These are phyloP conservation scores for Trichosporon sp. DNA, from an alignment of 1,284 basidiomycete genomes.

Conservation along the genomic window DNA sequence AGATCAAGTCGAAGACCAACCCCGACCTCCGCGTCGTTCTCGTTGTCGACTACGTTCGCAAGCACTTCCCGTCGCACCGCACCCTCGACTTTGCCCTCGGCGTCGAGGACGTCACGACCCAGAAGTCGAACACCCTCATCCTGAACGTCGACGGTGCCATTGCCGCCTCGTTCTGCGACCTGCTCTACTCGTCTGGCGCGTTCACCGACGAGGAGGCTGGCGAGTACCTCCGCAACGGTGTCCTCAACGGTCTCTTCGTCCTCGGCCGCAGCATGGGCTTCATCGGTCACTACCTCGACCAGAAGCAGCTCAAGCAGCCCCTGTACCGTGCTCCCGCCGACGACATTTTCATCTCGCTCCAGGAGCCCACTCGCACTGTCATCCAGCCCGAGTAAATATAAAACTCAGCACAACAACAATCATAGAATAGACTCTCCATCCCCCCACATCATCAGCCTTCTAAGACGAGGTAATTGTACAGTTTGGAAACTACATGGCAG, in stretches of 20 bases:
- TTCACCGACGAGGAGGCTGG: conserved; percentile 95
- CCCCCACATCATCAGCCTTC: no score
- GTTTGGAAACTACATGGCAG: not conserved
- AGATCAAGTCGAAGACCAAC: conserved; percentile 99
- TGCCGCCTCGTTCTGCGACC: conserved; percentile 96
- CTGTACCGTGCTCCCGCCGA: conserved; percentile 67
- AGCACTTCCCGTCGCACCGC: conserved; percentile 90
- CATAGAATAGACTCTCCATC: conserved; percentile 3
- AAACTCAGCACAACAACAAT: not conserved
- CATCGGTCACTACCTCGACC: conserved; percentile 66
- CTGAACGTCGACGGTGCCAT: conserved; percentile 97
- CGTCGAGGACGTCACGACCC: conserved; percentile 95
- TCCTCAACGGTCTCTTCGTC: conserved; percentile 92
- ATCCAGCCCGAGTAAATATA: conserved; percentile 12
- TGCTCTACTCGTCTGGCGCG: conserved; percentile 87
- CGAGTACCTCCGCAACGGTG: conserved; percentile 83
- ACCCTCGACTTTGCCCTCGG: conserved; percentile 97
- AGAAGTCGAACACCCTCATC: conserved; percentile 95
- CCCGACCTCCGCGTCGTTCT: conserved; percentile 95
- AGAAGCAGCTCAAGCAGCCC: conserved; percentile 89
- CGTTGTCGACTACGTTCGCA: conserved; percentile 93
- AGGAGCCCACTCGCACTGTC: conserved; percentile 21
- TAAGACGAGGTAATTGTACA: not conserved
- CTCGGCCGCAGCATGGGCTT: conserved; percentile 97
- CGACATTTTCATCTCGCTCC: conserved; percentile 31